Base-by-base conservation (phyloP, 345 rosid species). In the Corchorus capsularis region DNA sequence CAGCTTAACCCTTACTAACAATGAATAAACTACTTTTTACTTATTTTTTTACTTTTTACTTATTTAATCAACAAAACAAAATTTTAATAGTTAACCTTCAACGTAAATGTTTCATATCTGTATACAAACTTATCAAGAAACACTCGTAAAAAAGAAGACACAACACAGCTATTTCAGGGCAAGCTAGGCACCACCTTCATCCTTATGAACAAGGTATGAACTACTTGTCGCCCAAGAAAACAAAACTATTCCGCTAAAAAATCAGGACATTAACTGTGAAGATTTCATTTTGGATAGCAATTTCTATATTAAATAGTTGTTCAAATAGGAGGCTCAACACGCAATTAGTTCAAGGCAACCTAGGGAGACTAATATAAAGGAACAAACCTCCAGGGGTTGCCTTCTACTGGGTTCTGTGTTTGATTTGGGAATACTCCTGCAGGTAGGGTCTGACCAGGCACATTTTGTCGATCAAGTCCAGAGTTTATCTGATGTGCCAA, bases 321-420 rank as follows among this genome's bases (percentile, higher is more conserved):
- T 55, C 69, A 67, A n/a, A n/a, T 46, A 22, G 69, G 69, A 79
- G 46, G 13, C 65, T 54, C 50, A 14, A 27, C 63, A 80, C 8
- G 39, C 32, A 71, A 37, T 52, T 50, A 70, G 55, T 63, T 60
- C 56, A 68, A 39, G 63, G 10, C 46, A 52, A 17, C 46, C 61
- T 50, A 69, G 22, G 22, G 45, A 80, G 67, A 66, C 37, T 69
- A 37, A 73, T 71, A 49, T 43, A 60, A 75, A 82, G 71, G 82
- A 80, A 78, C 60, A 68, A 67, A 96, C 99, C 99, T 93, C 86
- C 95, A 93, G 79, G 92, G 82, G 79, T 85, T 83, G 74, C 89
- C 92, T 82, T 93, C 97, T 39, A 82, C 37, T 3, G 93, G 74
- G 67, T 83, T 82, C 79, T 80, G 97, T 63, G 82, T 77, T 83